Base-by-base conservation (phyloP, 148 eudicot species). In the Chenopodium quinoa region DNA sequence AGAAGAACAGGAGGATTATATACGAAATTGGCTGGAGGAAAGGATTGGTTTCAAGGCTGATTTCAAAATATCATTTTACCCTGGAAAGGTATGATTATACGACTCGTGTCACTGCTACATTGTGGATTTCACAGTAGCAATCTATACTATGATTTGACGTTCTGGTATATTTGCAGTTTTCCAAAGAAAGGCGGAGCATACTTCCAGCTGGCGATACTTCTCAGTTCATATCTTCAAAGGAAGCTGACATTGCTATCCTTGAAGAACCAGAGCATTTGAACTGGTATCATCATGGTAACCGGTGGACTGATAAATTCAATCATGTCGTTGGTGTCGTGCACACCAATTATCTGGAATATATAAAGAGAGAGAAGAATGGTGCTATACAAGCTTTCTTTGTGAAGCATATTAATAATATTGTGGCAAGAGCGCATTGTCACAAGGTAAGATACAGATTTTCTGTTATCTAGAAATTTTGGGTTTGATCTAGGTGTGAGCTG, bases 271-370 rank as follows among this genome's bases (percentile, higher is more conserved):
- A 96, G 88, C 99, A 96, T 86, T 83, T 96, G 82, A 96, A 93
- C 79, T 96, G 99, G 99, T 96, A 96, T 84, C 97, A 96, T 85
- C 99, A 96, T 89, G 99, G 99, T 65, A 92, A 88, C 81, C 89
- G 99, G n/a, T 96, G 99, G 99, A 96, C 98, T 81, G 98, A 93
- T 83, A 96, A 93, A 89, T 96, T 96, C 81, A 93, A 93, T 86
- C 98, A 96, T 86, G 99, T 96, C 46, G 97, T 96, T 74, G 99
- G 99, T 82, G 82, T 96, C 76, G 99, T 96, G 85, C 99, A 96
- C 85, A 96, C 99, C n/a, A 96, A 96, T 82, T 96, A 96, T 89
- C 86, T 96, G 86, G 99, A 96, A 70, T 96, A 96, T 85, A 93
- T 96, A 86, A 96, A 96, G 89, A 90, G 99, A 88, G 99, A 96